Conservation (phyloP, 805 yeast species). For the Spathaspora boniae region DNA sequence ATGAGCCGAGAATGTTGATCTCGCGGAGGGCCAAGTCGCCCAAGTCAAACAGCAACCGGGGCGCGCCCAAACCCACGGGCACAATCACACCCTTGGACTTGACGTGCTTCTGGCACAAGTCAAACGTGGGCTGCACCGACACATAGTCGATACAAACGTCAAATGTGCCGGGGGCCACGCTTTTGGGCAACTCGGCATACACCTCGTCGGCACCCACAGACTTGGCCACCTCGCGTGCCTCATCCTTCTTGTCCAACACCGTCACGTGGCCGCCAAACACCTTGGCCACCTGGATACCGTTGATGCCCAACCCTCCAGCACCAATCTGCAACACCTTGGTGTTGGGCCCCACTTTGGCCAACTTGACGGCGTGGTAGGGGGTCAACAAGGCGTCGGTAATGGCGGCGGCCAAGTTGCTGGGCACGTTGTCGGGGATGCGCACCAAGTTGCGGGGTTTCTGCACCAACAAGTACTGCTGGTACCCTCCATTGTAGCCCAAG, state of each 20-base stretch:
- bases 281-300: constrained; percentile 37
- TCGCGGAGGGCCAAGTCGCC: constrained; percentile 40
- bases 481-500: constrained; percentile 37
- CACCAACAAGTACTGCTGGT: constrained; percentile 35
- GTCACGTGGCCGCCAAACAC: constrained; percentile 31
- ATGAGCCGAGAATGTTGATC: constrained; percentile 33
- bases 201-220: constrained; percentile 40
- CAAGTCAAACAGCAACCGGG: constrained; percentile 24
- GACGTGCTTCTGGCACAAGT: constrained; percentile 28
- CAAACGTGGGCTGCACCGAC: constrained; percentile 29
- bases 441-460: constrained; percentile 29
- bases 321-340: constrained; percentile 36
- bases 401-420: constrained; percentile 36
- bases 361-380: constrained; percentile 38
- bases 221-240: constrained; percentile 22
- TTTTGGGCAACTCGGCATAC: constrained; percentile 24
- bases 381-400: constrained; percentile 42
- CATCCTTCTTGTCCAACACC: constrained; percentile 31
- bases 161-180: constrained; percentile 29
- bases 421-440: constrained; percentile 36
- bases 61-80: constrained; percentile 42
- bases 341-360: constrained; percentile 31
- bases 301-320: constrained; percentile 42
- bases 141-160: constrained; percentile 40
- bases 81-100: constrained; percentile 36